Evolutionary conservation across 1,284 basidiomycete species (phyloP).

Genomic region (Rhodotorula sp.): DNA sequence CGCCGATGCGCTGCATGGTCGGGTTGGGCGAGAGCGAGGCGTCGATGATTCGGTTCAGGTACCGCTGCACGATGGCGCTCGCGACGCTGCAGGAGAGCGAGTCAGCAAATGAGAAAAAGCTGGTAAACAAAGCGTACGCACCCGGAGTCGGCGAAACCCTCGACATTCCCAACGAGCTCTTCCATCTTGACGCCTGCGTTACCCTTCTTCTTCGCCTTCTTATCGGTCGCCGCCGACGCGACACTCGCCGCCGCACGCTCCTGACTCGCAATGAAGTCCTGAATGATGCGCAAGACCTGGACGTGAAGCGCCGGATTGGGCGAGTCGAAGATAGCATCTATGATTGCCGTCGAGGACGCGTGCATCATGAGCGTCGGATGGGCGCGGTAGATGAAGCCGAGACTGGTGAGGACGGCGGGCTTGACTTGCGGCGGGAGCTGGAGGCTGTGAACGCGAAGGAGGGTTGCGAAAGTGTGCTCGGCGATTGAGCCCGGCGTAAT

Average conservation of each 20-base stretch:
- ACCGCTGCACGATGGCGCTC: constrained; percentile 89
- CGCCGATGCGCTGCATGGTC: constrained; percentile 74
- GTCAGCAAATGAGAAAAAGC: not conserved
- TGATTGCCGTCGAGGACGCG: constrained; percentile 71
- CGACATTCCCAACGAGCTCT: constrained; percentile 88
- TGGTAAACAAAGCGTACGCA: constrained; percentile 50
- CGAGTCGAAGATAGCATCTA: constrained; percentile 79
- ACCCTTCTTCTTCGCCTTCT: constrained; percentile 7
- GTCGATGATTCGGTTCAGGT: constrained; percentile 74
- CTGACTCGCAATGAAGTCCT: constrained; percentile 74
- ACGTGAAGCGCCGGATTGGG: constrained; percentile 58
- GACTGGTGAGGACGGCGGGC: constrained; percentile 67
- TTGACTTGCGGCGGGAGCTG: constrained; percentile 59
- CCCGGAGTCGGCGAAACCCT: constrained; percentile 93
- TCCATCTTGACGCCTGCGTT: constrained; percentile 24
- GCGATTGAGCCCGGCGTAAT: constrained; percentile 68
- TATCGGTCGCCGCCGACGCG: constrained; percentile 54
- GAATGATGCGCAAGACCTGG: constrained; percentile 77
- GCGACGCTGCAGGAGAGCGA: constrained; percentile 65
- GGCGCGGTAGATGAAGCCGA: constrained; percentile 86
- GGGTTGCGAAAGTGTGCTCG: constrained; percentile 73
- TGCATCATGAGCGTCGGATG: constrained; percentile 84
- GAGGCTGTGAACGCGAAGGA: constrained; percentile 69
- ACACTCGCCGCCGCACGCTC: not conserved
- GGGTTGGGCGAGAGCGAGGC: constrained; percentile 66